Evolutionary conservation across 305 asterid genomes (phyloP).

Genomic region (Rubia tinctorum): DNA sequence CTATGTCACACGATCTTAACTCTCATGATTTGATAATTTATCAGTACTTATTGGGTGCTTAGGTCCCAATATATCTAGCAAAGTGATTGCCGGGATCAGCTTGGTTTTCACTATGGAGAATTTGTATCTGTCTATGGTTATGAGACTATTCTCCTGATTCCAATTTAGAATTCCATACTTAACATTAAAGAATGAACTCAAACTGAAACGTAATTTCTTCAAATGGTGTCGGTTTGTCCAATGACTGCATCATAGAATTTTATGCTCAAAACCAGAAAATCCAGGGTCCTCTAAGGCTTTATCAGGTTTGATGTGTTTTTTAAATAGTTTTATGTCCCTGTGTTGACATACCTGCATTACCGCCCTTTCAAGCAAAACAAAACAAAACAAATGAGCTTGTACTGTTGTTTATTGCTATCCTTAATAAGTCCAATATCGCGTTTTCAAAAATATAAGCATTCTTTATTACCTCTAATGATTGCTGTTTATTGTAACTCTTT

Average conservation of each 20-base stretch:
- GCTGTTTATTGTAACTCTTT: constrained; percentile 10
- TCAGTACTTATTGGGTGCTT: not conserved
- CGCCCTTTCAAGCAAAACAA: not conserved
- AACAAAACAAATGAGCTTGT: not conserved
- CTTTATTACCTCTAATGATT: not conserved
- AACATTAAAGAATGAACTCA: not conserved
- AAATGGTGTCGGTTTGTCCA: not conserved
- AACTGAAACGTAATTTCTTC: not conserved
- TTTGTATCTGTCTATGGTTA: not conserved
- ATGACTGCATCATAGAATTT: not conserved
- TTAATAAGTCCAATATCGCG: not conserved
- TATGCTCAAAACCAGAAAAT: not conserved
- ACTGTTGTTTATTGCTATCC: not conserved
- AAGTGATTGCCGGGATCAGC: not conserved
- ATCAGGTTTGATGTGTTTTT: not conserved
- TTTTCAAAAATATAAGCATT: not conserved
- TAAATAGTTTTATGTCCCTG: not conserved
- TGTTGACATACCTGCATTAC: not conserved
- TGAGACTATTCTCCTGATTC: not conserved
- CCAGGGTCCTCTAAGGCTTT: not conserved
- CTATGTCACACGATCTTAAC: not conserved
- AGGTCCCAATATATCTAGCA: not conserved
- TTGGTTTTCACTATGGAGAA: not conserved
- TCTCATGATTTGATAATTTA: not conserved
- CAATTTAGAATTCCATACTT: not conserved